Base-by-base conservation (phyloP, 805 yeast genomes). In the Ogataea methylovora region DNA sequence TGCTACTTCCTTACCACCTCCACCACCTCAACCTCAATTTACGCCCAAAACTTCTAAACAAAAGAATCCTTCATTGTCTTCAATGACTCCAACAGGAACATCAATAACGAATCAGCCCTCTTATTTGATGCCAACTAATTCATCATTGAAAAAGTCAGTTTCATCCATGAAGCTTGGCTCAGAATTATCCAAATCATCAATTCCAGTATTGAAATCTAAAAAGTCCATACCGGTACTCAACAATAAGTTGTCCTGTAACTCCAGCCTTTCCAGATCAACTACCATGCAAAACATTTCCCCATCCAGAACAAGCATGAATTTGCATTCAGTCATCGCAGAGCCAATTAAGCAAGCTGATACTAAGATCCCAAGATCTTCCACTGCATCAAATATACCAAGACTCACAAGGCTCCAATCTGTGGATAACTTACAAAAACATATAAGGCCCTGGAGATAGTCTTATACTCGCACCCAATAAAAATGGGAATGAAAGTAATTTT, bases 281-380 rank as follows among this genome's bases (percentile, higher is more conserved):
- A 47, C 52, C 12, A 39, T 41, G 42, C 43, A 40, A 24, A 39
- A 39, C 23, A 39, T 46, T 22, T 43, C 51, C 10, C 44, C 48
- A 6, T 37, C 43, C 3, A 36, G 44, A 28, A 29, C 39, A 23
- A 35, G 38, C 21, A 21, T 30, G 3, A 30, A 31, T n/a, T 21
- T 27, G 24, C 14, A 10, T 9, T 20, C 34, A 11, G 10, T 10
- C 11, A 33, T 17, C 21, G 21, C 28, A 29, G 22, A 37, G 22
- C n/a, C 30, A 13, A 21, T n/a, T 8, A 14, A n/a, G 7, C 30
- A 19, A 15, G 4, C 16, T 17, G 12, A 14, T 11, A 13, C 4
- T 8, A 13, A 12, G 5, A 5, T 41, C 17, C 20, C 34, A 6
- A 37, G 35, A 8, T 36, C 45, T 10, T 19, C 30, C 15, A 34